Conservation (phyloP, 1,139 yeast species). For the Yamadazyma atlantica region DNA sequence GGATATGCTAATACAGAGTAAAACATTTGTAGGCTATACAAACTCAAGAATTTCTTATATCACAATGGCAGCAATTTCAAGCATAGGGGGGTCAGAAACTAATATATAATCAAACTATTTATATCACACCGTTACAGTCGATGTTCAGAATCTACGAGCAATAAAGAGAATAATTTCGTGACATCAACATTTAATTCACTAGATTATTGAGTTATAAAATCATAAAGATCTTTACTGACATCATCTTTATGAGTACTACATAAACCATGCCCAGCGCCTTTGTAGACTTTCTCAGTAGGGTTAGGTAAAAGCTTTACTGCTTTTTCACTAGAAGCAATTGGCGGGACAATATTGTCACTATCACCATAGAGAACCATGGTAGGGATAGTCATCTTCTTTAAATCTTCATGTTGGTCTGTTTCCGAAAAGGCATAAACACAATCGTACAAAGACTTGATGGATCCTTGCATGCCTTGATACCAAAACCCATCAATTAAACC, state of each 20-base stretch:
- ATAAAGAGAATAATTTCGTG: no score
- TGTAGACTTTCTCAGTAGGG: constrained; percentile 11
- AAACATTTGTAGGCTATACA: no score
- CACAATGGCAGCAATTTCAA: no score
- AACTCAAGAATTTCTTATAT: no score
- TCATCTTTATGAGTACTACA: constrained; percentile 16
- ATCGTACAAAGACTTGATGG: constrained; percentile 16
- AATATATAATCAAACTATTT: no score
- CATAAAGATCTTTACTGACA: constrained; percentile 13
- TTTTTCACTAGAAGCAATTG: constrained; percentile 14
- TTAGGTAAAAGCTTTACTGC: constrained; percentile 15
- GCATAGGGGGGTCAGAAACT: no score
- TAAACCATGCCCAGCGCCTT: constrained; percentile 16
- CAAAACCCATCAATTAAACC: constrained; percentile 17
- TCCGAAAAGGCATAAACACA: constrained; percentile 16
- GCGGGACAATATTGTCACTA: constrained; percentile 18
- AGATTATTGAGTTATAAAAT: constrained; percentile 7
- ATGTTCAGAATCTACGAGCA: no score
- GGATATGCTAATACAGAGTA: no score
- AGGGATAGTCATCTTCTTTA: constrained; percentile 14
- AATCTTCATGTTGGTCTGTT: constrained; percentile 16
- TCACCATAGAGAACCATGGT: constrained; percentile 19
- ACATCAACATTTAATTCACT: no score
- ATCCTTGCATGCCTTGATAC: constrained; percentile 19
- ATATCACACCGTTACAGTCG: no score